phyloP scores from a whole-genome alignment of 768 basidiomycete species.

The Rhodotorula toruloides region DNA sequence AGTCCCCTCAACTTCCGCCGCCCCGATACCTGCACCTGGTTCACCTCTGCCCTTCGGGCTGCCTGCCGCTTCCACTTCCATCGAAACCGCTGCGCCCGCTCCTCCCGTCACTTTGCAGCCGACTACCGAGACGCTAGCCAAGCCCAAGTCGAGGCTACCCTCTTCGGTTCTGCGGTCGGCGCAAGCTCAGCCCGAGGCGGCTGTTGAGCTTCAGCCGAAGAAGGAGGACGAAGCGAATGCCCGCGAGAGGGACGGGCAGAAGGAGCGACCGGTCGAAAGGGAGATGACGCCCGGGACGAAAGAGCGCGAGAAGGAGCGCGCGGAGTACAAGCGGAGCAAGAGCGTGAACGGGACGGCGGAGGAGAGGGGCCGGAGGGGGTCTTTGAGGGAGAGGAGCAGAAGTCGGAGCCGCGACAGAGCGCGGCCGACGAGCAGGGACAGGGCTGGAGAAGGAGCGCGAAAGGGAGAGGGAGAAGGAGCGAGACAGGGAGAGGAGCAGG shows the following conservation, averaged over 20 bases:
- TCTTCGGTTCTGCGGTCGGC: too few species aligned
- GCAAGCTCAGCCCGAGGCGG: too few species aligned
- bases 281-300: neutral
- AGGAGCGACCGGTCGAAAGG: neutral
- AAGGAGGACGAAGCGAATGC: neutral
- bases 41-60: too few species aligned
- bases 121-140: too few species aligned
- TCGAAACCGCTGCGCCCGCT: too few species aligned
- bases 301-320: slow-evolving; percentile 6
- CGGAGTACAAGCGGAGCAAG: neutral
- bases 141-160: too few species aligned
- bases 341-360: neutral
- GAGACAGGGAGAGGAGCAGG: neutral
- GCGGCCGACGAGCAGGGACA: neutral
- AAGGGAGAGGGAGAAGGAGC: neutral
- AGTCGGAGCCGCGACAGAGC: neutral
- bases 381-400: neutral
- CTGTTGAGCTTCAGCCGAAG: neutral
- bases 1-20: neutral
- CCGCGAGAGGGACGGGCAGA: neutral
- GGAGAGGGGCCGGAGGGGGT: neutral
- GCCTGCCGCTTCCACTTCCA: too few species aligned
- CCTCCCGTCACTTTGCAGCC: too few species aligned
- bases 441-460: neutral
- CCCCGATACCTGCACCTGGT: neutral